Conservation (phyloP, 768 basidiomycete species). For the Hygrophorus russula region DNA sequence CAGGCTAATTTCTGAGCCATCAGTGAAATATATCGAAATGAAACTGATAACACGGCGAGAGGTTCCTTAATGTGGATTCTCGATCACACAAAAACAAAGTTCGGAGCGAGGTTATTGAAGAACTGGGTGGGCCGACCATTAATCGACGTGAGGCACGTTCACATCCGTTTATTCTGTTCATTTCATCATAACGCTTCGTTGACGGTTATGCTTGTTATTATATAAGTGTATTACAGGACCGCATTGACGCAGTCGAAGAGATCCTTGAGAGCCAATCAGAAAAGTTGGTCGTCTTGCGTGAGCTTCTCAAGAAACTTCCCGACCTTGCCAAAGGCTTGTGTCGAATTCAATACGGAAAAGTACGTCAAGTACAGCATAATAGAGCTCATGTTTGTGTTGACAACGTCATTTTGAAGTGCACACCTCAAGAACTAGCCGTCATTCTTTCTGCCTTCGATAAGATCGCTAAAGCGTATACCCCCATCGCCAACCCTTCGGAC, state of each 20-base stretch:
- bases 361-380: conserved; percentile 20
- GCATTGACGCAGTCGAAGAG: conserved; percentile 81
- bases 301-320: conserved; percentile 63
- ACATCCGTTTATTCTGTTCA: neutral
- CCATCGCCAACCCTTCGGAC: conserved; percentile 26
- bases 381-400: neutral
- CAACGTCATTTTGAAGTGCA: conserved; percentile 38
- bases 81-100: conserved; percentile 79
- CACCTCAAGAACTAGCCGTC: conserved; percentile 68
- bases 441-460: conserved; percentile 69
- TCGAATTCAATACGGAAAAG: conserved; percentile 86
- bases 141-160: conserved; percentile 51
- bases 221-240: conserved; percentile 56
- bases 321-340: conserved; percentile 82
- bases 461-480: conserved; percentile 53
- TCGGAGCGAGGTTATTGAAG: conserved; percentile 75
- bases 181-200: neutral
- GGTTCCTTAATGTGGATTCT: conserved; percentile 82
- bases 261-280: conserved; percentile 53
- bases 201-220: neutral
- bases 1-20: neutral
- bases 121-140: conserved; percentile 85
- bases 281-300: conserved; percentile 54
- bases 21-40: conserved; percentile 82
- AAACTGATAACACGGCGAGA: conserved; percentile 60